Base-by-base conservation (phyloP, 2,329 filamentous ascomycete genomes). In the Pestalotiopsis sp. region DNA sequence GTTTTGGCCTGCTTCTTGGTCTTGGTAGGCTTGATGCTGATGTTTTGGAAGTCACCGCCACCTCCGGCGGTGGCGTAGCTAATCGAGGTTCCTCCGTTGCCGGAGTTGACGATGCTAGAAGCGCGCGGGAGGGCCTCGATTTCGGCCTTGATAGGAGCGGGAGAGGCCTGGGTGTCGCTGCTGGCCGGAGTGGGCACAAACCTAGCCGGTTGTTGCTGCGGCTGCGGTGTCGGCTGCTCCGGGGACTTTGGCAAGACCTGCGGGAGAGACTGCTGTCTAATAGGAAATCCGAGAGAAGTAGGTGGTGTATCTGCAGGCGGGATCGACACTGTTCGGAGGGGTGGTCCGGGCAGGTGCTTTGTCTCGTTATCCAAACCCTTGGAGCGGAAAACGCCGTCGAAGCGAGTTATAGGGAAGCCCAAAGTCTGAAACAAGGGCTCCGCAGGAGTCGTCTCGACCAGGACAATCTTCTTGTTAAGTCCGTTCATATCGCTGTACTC, bases 1-100 rank as follows among this genome's bases (percentile, higher is more conserved):
- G 75, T 75, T 70, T 76, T 78, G 65, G 73, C 71, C 55, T 71
- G 73, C 67, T 78, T 78, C 71, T 78, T 78, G 27, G 52, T 20
- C 67, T 77, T 78, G 38, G 74, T 71, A 38, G 74, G 63, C 69
- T 78, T 78, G 68, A 79, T 73, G 5, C 74, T 77, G 60, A 79
- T 75, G 65, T 79, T 79, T 70, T 77, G 75, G 70, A 72, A 72
- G n/a, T 78, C 76, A 17, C 68, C 68, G 25, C 25, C 36, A 39
- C 77, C 77, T 14, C 77, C 77, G 4, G 76, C 77, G 17, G 74
- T 79, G 9, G 77, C 77, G 70, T 79, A 79, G 66, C 76, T 79
- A 68, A 79, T 78, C 3, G 77, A 79, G 2, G 71, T 76, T 17
- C 77, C 77, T n/a, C 77, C 77, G 70, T 79, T 79, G 25, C 76